Evolutionary conservation across 345 rosid species (phyloP).

Genomic region (Salix exigua): DNA sequence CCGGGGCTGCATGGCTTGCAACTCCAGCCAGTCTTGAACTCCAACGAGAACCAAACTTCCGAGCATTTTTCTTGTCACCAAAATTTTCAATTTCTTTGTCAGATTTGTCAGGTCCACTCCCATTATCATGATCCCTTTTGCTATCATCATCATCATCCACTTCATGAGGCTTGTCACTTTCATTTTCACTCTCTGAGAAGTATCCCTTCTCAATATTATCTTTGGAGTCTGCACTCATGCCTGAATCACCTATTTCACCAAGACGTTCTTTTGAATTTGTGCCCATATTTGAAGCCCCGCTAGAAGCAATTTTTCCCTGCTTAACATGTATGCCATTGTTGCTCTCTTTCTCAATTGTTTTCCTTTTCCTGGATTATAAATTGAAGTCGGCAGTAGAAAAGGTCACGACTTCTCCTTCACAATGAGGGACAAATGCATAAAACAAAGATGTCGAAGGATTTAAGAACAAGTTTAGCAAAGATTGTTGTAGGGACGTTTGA

Average conservation of each 20-base stretch:
- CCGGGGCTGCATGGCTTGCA: conserved; percentile 18
- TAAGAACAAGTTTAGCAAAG: not conserved
- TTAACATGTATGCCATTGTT: conserved; percentile 14
- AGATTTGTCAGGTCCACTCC: conserved; percentile 13
- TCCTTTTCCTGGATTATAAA: conserved; percentile 38
- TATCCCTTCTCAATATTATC: conserved; percentile 14
- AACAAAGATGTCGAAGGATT: not conserved
- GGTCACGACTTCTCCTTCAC: not conserved
- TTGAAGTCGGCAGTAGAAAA: conserved; percentile 7
- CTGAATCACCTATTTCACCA: conserved; percentile 14
- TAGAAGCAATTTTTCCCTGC: conserved; percentile 13
- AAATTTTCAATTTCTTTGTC: conserved; percentile 13
- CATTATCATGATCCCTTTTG: conserved; percentile 15
- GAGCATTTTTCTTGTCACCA: conserved; percentile 4
- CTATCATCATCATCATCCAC: conserved; percentile 6
- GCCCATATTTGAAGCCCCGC: conserved; percentile 12
- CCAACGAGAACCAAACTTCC: conserved; percentile 25
- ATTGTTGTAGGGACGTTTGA: not conserved
- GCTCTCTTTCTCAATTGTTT: conserved; percentile 24
- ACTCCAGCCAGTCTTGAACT: conserved; percentile 36
- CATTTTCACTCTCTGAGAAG: conserved; percentile 17
- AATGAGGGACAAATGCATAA: not conserved
- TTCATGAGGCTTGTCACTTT: conserved; percentile 27
- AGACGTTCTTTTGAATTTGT: conserved; percentile 21
- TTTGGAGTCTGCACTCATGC: conserved; percentile 16